Evolutionary conservation across 139 green algal genomes (phyloP), one percentile per base, ranked within the genome.

Genomic region (Cymbomonas tetramitiformis): DNA sequence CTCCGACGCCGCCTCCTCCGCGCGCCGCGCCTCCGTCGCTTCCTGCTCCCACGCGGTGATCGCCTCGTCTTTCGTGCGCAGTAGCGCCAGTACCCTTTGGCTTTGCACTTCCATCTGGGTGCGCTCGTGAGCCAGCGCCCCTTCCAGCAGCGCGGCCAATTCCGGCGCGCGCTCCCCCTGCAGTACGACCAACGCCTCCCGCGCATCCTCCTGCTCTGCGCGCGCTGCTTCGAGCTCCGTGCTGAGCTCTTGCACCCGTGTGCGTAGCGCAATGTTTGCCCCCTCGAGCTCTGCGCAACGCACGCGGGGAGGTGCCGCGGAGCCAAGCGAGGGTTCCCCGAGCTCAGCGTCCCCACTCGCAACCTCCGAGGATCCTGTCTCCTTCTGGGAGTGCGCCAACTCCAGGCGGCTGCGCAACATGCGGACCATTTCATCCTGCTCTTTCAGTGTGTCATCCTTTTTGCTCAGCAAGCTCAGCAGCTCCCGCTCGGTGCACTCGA

Each of bases 61-160:
- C 7, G n/a, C 28, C 28, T 19, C 51, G 15, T 58, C 51, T 25
- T 58, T 58, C 32, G 51, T 33, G 31, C 18, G 9, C n/a, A 58
- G 51, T 8, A 58, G n/a, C 25, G 10, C n/a, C 10, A 58, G 51
- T 33, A 39, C 51, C 32, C 30, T 44, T 33, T 21, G 4, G 6
- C 5, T 50, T 9, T 28, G 51, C 51, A 18, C 51, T 33, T 58
- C 51, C 5, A 29, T n/a, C 29, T 15, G n/a, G 0, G 32, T 9
- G n/a, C 51, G 28, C 30, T 58, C 51, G 5, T 46, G 51, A 19
- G 9, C 18, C n/a, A 58, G 5, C 4, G 51, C 51, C 30, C 19
- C 51, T 10, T 51, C 5, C 19, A 58, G 31, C 4, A 58, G 21
- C 9, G 34, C 46, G 9, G 46, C 8, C n/a, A 54, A 28, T 34